phyloP scores from a whole-genome alignment of 129 eudicot genomes.

The Flaveria bidentis region DNA sequence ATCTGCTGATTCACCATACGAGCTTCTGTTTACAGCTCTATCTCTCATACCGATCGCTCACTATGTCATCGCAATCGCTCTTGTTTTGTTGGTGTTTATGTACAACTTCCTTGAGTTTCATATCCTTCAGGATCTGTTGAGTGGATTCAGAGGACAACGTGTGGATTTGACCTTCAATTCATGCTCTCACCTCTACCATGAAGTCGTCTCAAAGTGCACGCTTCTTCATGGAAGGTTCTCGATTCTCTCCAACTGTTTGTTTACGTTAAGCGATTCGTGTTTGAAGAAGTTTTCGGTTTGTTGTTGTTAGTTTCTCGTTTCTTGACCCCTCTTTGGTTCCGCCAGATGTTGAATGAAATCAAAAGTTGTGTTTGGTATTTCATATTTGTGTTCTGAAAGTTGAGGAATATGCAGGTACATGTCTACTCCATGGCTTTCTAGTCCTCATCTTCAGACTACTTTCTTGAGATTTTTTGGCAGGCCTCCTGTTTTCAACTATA shows the following conservation, averaged over 20 bases:
- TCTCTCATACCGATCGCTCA: conserved; percentile 63
- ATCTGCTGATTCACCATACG: conserved; percentile 51
- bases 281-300: neutral
- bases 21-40: conserved; percentile 56
- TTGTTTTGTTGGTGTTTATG: conserved; percentile 29
- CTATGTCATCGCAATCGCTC: conserved; percentile 40
- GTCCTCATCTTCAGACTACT: conserved; percentile 89
- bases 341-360: neutral
- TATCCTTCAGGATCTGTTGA: conserved; percentile 56
- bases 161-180: conserved; percentile 64
- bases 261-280: neutral
- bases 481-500: conserved; percentile 61
- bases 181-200: conserved; percentile 59
- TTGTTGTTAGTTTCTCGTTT: neutral
- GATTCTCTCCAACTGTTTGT: neutral
- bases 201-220: conserved; percentile 77
- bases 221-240: conserved; percentile 81
- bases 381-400: neutral
- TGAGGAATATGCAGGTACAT: conserved; percentile 54
- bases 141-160: conserved; percentile 76
- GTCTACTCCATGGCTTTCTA: conserved; percentile 92
- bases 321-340: too few relatives aligned
- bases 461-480: conserved; percentile 64
- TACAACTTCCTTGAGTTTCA: conserved; percentile 80
- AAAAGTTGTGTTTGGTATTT: neutral